Evolutionary conservation across 176 grass and related monocot genomes (phyloP), one percentile per base, ranked within the genome.

Genomic region (Triticum timopheevii): DNA sequence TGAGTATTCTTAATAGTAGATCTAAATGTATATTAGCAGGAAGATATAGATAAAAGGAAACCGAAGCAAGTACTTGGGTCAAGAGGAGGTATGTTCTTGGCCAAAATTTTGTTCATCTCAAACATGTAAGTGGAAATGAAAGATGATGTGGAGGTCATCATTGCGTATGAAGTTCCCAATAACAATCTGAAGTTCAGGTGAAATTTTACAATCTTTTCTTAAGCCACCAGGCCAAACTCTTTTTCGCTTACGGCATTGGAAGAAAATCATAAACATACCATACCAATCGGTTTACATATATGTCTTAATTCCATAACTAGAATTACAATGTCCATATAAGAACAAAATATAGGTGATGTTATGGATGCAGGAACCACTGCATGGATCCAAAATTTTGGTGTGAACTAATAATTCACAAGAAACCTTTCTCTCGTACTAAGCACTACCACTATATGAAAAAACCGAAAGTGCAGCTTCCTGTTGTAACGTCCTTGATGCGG

Each of bases 101-200:
- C 88, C 87, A 98, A 90, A 47, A 98, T 87, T 71, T 98, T 98
- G 83, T 96, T 98, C 96, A 98, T 98, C 76, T 98, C 95, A 90
- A 98, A 98, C 96, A 98, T 98, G 92, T 96, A 93, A 39, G 96
- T 98, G 79, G 85, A 24, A 34, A 96, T 93, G 45, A 94, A 98
- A 98, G 77, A 98, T 88, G 42, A 77, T 76, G 76, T 90, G 90
- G 24, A 98, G 92, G 84, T 96, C 93, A 64, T 98, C 96, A 79
- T 98, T 98, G 84, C 96, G 94, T 65, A 96, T 98, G 54, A 40
- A 40, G 39, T 94, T 98, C 87, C 96, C 96, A 79, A 98, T 92
- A 91, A 98, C 89, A 58, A 80, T 89, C 78, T 96, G 93, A 38
- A 98, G 92, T 88, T 98, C 90, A 76, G 96, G 96, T 80, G 96